phyloP scores from a whole-genome alignment of 805 yeast genomes.

The Blastobotrys attinorum region DNA sequence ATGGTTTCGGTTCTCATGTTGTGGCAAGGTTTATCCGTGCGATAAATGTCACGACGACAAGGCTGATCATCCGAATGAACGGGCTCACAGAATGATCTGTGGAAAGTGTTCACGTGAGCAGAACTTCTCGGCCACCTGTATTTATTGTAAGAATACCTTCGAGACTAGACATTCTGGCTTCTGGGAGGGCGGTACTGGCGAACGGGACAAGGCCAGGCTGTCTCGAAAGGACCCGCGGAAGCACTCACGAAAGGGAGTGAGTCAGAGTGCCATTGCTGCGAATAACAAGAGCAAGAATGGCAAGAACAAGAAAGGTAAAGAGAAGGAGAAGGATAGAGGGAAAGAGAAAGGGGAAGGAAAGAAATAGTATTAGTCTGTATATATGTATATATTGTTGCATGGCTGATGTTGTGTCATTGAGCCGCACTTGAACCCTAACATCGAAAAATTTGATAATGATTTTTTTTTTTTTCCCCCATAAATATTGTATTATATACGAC shows the following conservation, averaged over 20 bases:
- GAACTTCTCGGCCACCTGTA: constrained; percentile 29
- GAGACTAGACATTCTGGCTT: constrained; percentile 29
- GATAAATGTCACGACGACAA: constrained; percentile 35
- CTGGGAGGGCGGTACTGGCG: constrained; percentile 40
- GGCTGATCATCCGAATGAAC: constrained; percentile 30
- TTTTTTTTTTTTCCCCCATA: too few relatives aligned
- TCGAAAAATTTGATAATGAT: too few relatives aligned
- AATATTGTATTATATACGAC: too few relatives aligned
- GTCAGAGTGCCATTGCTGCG: neutral
- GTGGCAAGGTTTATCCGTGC: constrained; percentile 35
- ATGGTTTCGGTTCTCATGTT: constrained; percentile 38
- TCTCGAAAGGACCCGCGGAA: constrained; percentile 36
- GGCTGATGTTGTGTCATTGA: too few relatives aligned
- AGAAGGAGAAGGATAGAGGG: too few relatives aligned
- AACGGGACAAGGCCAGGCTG: constrained; percentile 33
- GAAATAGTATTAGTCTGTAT: too few relatives aligned
- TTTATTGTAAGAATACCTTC: constrained; percentile 31
- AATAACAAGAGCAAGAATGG: neutral
- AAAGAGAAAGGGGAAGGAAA: too few relatives aligned
- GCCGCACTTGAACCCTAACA: too few relatives aligned
- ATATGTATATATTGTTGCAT: too few relatives aligned
- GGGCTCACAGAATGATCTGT: constrained; percentile 35
- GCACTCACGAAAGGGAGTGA: constrained; percentile 21
- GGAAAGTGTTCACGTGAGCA: constrained; percentile 37
- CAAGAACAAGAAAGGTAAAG: too few relatives aligned